Conservation (phyloP, 306 rosid species). For the Gynostemma pentaphyllum region DNA sequence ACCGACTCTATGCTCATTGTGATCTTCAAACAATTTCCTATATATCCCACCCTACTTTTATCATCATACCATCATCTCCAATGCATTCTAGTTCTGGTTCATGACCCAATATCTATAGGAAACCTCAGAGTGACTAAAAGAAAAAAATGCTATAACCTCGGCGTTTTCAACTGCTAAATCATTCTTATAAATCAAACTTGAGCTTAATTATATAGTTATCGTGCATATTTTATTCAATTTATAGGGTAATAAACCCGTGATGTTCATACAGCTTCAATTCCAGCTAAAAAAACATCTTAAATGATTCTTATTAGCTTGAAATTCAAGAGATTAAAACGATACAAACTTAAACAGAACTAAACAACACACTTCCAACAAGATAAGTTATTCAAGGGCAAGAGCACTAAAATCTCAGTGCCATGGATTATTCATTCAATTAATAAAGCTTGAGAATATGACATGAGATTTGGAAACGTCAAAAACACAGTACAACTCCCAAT, state of each 20-base stretch:
- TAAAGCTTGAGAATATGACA: not conserved
- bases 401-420: not conserved
- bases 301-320: not conserved
- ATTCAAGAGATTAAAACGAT: not conserved
- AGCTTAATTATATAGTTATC: not conserved
- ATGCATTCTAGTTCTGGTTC: not conserved
- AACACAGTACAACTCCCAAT: not conserved
- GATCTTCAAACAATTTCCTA: not conserved
- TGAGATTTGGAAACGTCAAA: not conserved
- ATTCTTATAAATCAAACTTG: no score
- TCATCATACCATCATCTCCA: not conserved
- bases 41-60: not conserved
- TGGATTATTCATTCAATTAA: not conserved
- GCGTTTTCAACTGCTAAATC: not conserved
- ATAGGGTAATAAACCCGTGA: not conserved
- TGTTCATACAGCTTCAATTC: not conserved
- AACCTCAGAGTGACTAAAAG: not conserved
- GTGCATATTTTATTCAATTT: not conserved
- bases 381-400: not conserved
- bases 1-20: not conserved
- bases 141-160: not conserved
- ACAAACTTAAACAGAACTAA: not conserved
- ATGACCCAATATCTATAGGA: not conserved
- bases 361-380: not conserved
- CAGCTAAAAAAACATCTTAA: not conserved